These are phyloP conservation scores for Xanthoparmelia taractica DNA, from an alignment of 495 filamentous ascomycete species.

Conservation along the genomic window DNA sequence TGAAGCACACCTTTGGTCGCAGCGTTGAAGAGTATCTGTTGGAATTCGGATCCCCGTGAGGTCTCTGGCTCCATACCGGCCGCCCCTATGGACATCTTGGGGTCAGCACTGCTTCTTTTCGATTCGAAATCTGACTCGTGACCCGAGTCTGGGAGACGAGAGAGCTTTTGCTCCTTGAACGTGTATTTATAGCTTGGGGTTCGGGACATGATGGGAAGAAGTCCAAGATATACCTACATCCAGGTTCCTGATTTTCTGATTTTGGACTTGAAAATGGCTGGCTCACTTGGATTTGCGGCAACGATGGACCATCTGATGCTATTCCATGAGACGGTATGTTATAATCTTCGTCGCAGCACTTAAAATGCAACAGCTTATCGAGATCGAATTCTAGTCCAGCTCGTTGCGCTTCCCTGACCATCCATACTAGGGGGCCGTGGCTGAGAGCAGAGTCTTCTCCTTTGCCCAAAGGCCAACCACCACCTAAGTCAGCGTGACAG, in stretches of 20 bases:
- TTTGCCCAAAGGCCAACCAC: slow-evolving; percentile 62
- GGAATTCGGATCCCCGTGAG: slow-evolving; percentile 35
- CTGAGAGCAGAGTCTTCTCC: slow-evolving; percentile 55
- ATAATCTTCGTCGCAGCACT: slow-evolving; percentile 47
- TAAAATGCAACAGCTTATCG: slow-evolving; percentile 59
- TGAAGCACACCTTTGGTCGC: slow-evolving; percentile 60
- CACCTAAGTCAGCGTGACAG: slow-evolving; percentile 75
- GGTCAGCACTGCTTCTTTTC: neutral
- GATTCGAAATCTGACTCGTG: neutral
- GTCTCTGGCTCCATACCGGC: slow-evolving; percentile 20
- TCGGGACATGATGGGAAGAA: neutral
- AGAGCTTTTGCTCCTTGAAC: neutral
- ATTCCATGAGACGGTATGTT: slow-evolving; percentile 10
- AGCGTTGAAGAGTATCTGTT: slow-evolving; percentile 48
- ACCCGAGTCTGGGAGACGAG: neutral
- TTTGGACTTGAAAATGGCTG: slow-evolving; percentile 20
- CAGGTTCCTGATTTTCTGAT: slow-evolving; percentile 16
- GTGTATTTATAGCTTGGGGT: neutral
- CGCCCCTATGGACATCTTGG: neutral
- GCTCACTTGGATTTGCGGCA: slow-evolving; percentile 18
- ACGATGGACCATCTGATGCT: neutral
- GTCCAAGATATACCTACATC: slow-evolving; percentile 1
- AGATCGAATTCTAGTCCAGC: slow-evolving; percentile 66
- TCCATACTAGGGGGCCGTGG: slow-evolving; percentile 74
- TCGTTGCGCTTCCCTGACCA: slow-evolving; percentile 69